Base-by-base conservation (phyloP, 176 grass and related monocot genomes). In the Hsuehochloa calcarea region DNA sequence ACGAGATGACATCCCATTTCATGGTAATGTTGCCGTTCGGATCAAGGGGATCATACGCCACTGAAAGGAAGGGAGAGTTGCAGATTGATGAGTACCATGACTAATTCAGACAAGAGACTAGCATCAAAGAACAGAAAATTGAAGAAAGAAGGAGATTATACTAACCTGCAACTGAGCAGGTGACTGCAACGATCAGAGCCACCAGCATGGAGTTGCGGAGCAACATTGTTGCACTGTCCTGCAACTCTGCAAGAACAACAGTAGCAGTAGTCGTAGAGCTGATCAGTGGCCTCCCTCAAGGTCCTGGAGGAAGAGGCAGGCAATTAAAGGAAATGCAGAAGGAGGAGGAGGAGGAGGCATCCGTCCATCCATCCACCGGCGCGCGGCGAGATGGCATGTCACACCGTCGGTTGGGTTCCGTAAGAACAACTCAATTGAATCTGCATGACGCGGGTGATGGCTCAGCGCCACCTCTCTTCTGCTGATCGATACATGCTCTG, bases 1-100 rank as follows among this genome's bases (percentile, higher is more conserved):
- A 99, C 2, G 91, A 93, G 13, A 92, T 82, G 14, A 99, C 84
- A 68, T 99, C 96, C 96, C 96, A 96, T 85, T 99, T 96, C 5
- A 99, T 80, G 0, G 91, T 96, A 59, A 99, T 99, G 87, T 99
- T 99, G 68, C 96, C 96, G 1, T 43, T 88, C 7, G 93, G 93
- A 34, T 99, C 96, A 37, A 99, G 59, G 6, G 96, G 88, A 80
- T 99, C 96, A 65, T 96, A 99, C 0, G 84, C 93, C 52, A 72
- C 93, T 91, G 70, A n/a, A 71, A 34, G 11, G 29, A 45, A 50
- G 27, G 12, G 15, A 73, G 26, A 29, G 13, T 20, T 3, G 17
- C 51, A 63, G 25, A 63, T 1, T 14, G 60, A 63, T 29, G 58
- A 26, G 3, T 61, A 12, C 49, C 22, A 63, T 50, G 47, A 31